Evolutionary conservation across 495 filamentous ascomycete genomes (phyloP).

Genomic region (Trichocladium uniseriatum): DNA sequence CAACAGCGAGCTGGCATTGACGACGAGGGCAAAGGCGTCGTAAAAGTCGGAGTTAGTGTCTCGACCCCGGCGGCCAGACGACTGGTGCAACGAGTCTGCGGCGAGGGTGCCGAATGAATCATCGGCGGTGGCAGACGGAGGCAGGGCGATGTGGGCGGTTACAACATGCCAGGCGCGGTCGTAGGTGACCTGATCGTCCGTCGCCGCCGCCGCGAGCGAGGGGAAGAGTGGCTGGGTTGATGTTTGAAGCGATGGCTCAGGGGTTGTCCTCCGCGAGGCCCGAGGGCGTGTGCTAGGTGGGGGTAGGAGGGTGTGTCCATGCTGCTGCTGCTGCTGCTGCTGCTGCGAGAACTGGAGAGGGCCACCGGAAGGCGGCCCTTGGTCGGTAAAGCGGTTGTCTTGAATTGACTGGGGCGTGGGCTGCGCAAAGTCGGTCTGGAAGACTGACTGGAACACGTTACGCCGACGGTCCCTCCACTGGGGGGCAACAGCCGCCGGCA

Average conservation of each 20-base stretch:
- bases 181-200: conserved; percentile 50
- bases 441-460: conserved; percentile 45
- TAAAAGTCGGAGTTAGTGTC: conserved; percentile 28
- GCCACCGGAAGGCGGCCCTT: conserved; percentile 14
- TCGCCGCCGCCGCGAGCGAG: conserved; percentile 15
- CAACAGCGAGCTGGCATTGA: conserved; percentile 29
- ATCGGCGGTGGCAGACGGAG: conserved; percentile 36
- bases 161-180: conserved; percentile 61
- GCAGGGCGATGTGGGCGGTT: conserved; percentile 52
- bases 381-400: conserved; percentile 23
- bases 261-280: conserved; percentile 10
- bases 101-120: conserved; percentile 35
- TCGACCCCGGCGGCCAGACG: conserved; percentile 2
- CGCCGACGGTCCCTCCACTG: conserved; percentile 34
- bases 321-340: background rate
- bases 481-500: conserved; percentile 24
- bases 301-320: conserved; percentile 3
- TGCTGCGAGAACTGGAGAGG: background rate
- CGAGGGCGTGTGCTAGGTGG: too few relatives aligned
- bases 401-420: conserved; percentile 37
- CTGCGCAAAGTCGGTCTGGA: conserved; percentile 35
- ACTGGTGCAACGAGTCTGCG: conserved; percentile 32
- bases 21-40: conserved; percentile 35
- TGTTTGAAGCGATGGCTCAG: background rate
- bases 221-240: conserved; percentile 18